phyloP scores from a whole-genome alignment of 805 yeast species.

The Teunomyces lycoperdinae region DNA sequence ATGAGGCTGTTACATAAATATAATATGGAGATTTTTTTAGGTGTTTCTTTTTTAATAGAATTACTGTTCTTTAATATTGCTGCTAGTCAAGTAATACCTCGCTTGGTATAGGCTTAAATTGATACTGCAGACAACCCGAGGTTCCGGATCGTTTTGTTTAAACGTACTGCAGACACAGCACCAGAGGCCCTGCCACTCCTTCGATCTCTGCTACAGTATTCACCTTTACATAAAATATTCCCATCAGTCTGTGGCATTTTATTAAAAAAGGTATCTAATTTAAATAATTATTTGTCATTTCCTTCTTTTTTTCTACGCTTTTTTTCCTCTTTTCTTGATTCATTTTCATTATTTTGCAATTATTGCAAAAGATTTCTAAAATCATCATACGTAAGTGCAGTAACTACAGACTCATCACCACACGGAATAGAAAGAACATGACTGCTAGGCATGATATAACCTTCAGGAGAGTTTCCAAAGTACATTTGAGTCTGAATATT shows the following conservation, averaged over 20 bases:
- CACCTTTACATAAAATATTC: too few relatives aligned
- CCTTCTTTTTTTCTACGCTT: not conserved
- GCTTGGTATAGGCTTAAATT: slow-evolving; percentile 1
- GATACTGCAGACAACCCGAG: not conserved
- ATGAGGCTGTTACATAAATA: not conserved
- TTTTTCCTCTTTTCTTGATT: not conserved
- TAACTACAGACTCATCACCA: not conserved
- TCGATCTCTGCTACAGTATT: too few relatives aligned
- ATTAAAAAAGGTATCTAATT: too few relatives aligned
- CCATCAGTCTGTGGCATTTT: too few relatives aligned
- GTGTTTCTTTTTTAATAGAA: too few relatives aligned
- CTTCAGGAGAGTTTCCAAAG: not conserved
- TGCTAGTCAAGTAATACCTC: not conserved
- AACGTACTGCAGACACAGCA: too few relatives aligned
- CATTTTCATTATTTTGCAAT: not conserved
- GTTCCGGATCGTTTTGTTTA: too few relatives aligned
- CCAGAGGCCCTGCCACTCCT: too few relatives aligned
- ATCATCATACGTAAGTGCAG: not conserved
- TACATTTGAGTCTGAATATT: not conserved
- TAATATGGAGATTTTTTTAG: not conserved
- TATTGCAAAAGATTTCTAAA: not conserved
- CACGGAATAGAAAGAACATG: not conserved
- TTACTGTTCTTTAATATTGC: not conserved
- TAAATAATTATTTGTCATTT: too few relatives aligned
- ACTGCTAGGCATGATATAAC: not conserved